These are phyloP conservation scores for Umbelopsis sp. DNA, from an alignment of 192 early-diverging fungal species.

Conservation along the genomic window DNA sequence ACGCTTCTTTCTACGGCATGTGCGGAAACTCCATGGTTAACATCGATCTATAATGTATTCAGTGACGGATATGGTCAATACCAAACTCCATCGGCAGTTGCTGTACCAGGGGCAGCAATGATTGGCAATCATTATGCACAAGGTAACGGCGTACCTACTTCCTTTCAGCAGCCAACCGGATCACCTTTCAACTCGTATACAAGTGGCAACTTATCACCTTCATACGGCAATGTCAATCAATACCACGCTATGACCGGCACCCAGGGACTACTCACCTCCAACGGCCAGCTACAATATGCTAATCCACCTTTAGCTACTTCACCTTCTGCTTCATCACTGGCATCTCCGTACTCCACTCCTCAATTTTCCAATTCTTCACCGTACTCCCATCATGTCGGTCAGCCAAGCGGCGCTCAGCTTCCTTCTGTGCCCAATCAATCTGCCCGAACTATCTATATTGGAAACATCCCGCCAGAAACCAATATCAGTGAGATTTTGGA, in stretches of 20 bases:
- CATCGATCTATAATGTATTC: neutral
- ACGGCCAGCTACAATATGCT: slow-evolving; percentile 8
- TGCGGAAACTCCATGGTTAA: neutral
- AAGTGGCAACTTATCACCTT: slow-evolving; percentile 12
- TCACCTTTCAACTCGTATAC: slow-evolving; percentile 2
- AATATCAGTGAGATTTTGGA: slow-evolving; percentile 70
- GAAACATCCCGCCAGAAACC: slow-evolving; percentile 67
- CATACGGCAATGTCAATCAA: slow-evolving; percentile 12
- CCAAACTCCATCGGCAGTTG: neutral
- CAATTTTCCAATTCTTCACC: slow-evolving; percentile 4
- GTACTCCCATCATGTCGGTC: neutral
- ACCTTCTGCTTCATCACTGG: slow-evolving; percentile 16
- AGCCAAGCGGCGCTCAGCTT: neutral
- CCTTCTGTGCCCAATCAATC: slow-evolving; percentile 36
- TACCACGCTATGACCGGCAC: slow-evolving; percentile 6
- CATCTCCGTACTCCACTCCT: slow-evolving; percentile 22
- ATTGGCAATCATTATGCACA: slow-evolving; percentile 10
- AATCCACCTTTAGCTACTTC: slow-evolving; percentile 24
- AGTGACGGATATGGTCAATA: slow-evolving; percentile 1
- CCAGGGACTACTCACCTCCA: slow-evolving; percentile 2
- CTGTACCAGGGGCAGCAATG: slow-evolving; percentile 1
- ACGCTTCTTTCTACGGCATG: neutral
- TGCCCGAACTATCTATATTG: slow-evolving; percentile 81
- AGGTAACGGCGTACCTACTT: slow-evolving; percentile 4
- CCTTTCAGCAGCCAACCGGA: neutral